Evolutionary conservation across 345 rosid genomes (phyloP).

Genomic region (Rhizophora mangle): DNA sequence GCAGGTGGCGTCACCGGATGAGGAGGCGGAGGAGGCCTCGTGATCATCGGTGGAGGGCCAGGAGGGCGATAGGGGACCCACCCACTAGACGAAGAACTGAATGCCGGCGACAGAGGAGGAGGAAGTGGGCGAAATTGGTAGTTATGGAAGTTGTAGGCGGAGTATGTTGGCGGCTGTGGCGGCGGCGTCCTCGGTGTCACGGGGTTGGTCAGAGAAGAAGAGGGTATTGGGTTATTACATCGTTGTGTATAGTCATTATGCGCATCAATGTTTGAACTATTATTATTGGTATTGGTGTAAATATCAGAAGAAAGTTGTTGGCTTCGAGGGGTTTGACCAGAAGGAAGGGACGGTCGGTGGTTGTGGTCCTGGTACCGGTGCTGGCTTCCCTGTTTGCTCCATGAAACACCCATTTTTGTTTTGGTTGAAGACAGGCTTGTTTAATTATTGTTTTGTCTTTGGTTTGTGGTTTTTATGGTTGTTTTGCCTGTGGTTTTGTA

Average conservation of each 20-base stretch:
- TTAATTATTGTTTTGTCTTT: too few species aligned
- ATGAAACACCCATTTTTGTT: constrained; percentile 5
- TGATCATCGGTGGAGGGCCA: neutral
- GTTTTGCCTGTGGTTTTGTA: too few species aligned
- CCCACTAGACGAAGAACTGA: neutral
- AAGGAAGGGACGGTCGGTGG: neutral
- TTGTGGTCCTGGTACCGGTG: neutral
- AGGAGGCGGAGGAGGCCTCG: neutral
- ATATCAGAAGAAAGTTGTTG: constrained; percentile 1
- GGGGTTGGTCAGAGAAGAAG: neutral
- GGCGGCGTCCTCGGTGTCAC: neutral
- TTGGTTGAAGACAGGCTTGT: too few species aligned
- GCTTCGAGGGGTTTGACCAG: neutral
- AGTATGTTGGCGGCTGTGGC: constrained; percentile 1
- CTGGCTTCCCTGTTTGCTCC: neutral
- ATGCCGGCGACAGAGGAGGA: neutral
- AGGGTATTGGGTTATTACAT: neutral
- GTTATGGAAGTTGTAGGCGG: neutral
- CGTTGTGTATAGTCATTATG: neutral
- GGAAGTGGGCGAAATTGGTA: constrained; percentile 4
- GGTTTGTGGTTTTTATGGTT: too few species aligned
- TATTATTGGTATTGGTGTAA: neutral
- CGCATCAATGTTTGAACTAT: neutral
- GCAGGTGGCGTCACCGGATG: constrained; percentile 20
- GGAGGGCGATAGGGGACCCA: neutral